Conservation (phyloP, 2,329 filamentous ascomycete genomes). For the Aspergillus glaucus region DNA sequence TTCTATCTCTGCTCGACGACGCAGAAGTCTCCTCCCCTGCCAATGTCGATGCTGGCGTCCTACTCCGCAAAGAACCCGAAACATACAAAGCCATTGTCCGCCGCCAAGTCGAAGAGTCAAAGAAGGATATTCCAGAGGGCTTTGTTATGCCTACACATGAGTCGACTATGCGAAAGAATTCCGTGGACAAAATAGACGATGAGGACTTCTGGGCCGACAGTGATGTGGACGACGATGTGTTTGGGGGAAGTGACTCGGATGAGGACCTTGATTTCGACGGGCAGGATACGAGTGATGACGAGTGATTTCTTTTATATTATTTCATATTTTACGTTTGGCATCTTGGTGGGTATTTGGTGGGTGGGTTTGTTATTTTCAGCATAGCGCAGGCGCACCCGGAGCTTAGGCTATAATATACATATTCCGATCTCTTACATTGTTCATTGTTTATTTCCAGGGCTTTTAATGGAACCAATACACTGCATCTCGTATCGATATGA, state of each 20-base stretch:
- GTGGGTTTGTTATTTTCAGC: constrained; percentile 1
- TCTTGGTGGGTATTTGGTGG: neutral
- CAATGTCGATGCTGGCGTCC: constrained; percentile 86
- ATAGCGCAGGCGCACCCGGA: constrained; percentile 10
- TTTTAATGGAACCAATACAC: no score
- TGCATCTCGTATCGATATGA: no score
- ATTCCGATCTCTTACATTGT: no score
- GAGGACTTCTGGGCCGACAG: constrained; percentile 73
- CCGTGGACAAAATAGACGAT: constrained; percentile 62
- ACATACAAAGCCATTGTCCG: constrained; percentile 65
- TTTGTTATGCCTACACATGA: constrained; percentile 75
- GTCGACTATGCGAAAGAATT: constrained; percentile 51
- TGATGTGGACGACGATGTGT: constrained; percentile 66
- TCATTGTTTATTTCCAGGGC: no score
- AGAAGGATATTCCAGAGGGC: constrained; percentile 69
- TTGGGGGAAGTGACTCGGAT: constrained; percentile 64
- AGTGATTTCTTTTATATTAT: constrained; percentile 15
- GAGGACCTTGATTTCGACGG: constrained; percentile 41
- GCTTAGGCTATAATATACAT: neutral
- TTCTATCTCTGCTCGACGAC: constrained; percentile 85
- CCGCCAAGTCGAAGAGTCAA: constrained; percentile 65
- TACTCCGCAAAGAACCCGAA: constrained; percentile 67
- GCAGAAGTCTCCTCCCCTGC: constrained; percentile 89
- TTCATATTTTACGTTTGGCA: neutral
- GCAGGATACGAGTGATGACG: constrained; percentile 51